Conservation (phyloP, 306 rosid species). For the Geum urbanum region DNA sequence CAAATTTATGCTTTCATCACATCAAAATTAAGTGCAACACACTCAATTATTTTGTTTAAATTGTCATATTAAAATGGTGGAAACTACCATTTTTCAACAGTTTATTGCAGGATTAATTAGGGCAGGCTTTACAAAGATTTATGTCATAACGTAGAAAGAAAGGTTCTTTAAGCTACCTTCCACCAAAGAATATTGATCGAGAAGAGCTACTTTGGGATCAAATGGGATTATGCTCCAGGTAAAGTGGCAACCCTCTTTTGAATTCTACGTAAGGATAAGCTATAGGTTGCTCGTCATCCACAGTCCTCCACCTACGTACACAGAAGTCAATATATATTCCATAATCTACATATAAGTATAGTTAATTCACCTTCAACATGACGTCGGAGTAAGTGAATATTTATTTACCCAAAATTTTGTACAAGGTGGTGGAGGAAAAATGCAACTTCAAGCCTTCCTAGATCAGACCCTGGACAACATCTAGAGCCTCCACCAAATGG, state of each 20-base stretch:
- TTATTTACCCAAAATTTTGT: constrained; percentile 27
- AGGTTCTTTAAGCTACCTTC: not conserved
- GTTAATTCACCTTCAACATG: not conserved
- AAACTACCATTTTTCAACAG: no score
- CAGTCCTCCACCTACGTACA: constrained; percentile 33
- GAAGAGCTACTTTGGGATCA: not conserved
- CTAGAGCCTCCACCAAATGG: constrained; percentile 41
- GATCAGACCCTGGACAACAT: constrained; percentile 37
- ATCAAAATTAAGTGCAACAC: no score
- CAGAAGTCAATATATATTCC: not conserved
- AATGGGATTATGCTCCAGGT: constrained; percentile 27
- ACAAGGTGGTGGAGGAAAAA: constrained; percentile 40
- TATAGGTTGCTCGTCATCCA: constrained; percentile 27
- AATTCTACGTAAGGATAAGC: constrained; percentile 41
- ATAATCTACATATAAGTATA: not conserved
- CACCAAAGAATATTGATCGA: constrained; percentile 7
- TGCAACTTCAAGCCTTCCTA: constrained; percentile 34
- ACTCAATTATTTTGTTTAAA: no score
- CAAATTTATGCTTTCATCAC: no score
- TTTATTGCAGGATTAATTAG: not conserved
- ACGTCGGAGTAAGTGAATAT: not conserved
- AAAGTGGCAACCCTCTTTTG: constrained; percentile 22
- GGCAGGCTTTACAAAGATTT: not conserved
- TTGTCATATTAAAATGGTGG: no score
- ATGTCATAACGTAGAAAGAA: not conserved